These are phyloP conservation scores for Amanita pallidorosea DNA, from an alignment of 768 basidiomycete species.

Conservation along the genomic window DNA sequence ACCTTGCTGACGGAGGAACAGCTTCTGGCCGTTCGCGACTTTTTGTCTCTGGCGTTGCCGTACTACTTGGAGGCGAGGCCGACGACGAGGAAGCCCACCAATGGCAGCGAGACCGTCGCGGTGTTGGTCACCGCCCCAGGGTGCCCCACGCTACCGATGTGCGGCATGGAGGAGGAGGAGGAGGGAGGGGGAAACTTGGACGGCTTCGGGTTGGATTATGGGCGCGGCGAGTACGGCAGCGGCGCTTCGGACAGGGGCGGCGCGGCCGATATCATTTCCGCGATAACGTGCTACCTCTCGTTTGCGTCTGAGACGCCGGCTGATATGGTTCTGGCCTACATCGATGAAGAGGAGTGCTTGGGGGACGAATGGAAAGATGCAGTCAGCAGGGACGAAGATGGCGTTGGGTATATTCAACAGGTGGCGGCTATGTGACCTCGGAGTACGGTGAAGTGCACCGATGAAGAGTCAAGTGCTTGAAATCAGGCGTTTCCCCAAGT, in stretches of 20 bases:
- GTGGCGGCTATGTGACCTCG: slow-evolving; percentile 8
- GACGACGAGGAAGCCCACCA: slow-evolving; percentile 2
- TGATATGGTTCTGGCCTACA: slow-evolving; percentile 11
- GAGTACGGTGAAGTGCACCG: too few species aligned
- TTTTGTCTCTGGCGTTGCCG: slow-evolving; percentile 29
- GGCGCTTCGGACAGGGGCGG: slow-evolving; percentile 2
- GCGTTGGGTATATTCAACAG: slow-evolving; percentile 9
- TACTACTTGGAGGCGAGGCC: slow-evolving; percentile 14
- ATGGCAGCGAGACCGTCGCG: slow-evolving; percentile 8
- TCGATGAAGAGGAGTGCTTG: slow-evolving; percentile 13
- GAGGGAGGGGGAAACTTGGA: too few species aligned
- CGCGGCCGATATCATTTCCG: slow-evolving; percentile 15
- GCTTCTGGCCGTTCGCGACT: slow-evolving; percentile 30
- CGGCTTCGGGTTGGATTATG: not conserved
- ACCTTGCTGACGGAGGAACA: slow-evolving; percentile 20
- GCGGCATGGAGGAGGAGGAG: not conserved
- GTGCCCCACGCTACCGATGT: not conserved
- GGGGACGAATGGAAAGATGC: slow-evolving; percentile 13
- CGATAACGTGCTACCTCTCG: slow-evolving; percentile 15
- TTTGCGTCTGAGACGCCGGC: slow-evolving; percentile 13
- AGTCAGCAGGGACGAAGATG: slow-evolving; percentile 9
- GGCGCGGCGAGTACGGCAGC: not conserved
- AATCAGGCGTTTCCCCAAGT: not conserved
- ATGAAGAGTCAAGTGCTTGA: too few species aligned
- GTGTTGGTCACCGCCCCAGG: slow-evolving; percentile 15